Evolutionary conservation across 257 asterid genomes (phyloP).

Genomic region (Jasminum sambac): DNA sequence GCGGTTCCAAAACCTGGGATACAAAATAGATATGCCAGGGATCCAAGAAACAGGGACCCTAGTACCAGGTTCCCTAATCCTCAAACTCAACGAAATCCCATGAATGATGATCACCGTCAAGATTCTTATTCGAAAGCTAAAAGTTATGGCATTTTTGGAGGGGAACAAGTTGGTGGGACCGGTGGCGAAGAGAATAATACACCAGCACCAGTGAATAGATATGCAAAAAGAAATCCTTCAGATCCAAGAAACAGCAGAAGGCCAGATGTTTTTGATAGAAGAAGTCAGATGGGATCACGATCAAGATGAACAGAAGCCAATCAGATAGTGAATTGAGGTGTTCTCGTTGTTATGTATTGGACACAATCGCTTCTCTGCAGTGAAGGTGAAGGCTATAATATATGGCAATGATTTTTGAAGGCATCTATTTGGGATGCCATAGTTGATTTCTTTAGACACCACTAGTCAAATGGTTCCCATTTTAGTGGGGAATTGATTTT

Average conservation of each 20-base stretch:
- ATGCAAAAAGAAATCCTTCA: constrained; percentile 43
- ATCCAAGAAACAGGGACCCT: constrained; percentile 31
- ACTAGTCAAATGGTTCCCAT: background rate
- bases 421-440: constrained; percentile 9
- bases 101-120: constrained; percentile 25
- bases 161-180: constrained; percentile 24
- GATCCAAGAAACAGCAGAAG: constrained; percentile 37
- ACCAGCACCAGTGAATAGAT: constrained; percentile 48
- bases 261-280: constrained; percentile 28
- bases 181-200: constrained; percentile 27
- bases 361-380: background rate
- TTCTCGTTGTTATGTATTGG: background rate
- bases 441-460: background rate
- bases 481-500: background rate
- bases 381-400: background rate
- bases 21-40: constrained; percentile 46
- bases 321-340: constrained; percentile 25
- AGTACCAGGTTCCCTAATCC: background rate
- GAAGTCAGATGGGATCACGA: constrained; percentile 22
- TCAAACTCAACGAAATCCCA: constrained; percentile 28
- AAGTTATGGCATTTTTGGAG: constrained; percentile 52
- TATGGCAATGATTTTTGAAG: constrained; percentile 10
- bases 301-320: constrained; percentile 29
- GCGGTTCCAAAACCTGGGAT: constrained; percentile 21
- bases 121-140: constrained; percentile 38